A percentile compares a stretch with the other conserved stretches of the same genome.
Conservation (phyloP, 1,139 yeast genomes). For the Pichia sp. region DNA sequence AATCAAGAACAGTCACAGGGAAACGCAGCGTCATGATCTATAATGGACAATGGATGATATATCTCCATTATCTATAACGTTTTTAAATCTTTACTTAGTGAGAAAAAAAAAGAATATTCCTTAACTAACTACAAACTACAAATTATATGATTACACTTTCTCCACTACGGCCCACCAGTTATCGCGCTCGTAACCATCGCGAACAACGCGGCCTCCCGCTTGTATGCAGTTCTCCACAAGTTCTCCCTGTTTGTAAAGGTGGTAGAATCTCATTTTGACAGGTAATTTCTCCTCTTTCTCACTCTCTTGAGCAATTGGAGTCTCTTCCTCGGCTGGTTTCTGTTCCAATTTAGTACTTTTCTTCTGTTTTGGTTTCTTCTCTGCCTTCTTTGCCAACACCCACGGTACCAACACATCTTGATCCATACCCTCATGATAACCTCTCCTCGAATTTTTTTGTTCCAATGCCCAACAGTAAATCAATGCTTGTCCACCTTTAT, state of each 20-base stretch:
- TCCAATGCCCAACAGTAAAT: slow-evolving; percentile 97
- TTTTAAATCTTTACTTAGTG: too few relatives aligned
- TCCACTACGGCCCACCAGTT: slow-evolving; percentile 80
- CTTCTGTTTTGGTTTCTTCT: slow-evolving; percentile 30
- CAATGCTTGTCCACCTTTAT: slow-evolving; percentile 57
- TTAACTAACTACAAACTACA: not conserved
- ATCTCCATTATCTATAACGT: too few relatives aligned
- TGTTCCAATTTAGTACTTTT: slow-evolving; percentile 17
- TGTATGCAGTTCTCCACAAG: slow-evolving; percentile 55
- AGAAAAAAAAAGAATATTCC: not conserved
- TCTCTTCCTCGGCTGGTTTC: slow-evolving; percentile 15
- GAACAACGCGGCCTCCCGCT: slow-evolving; percentile 64
- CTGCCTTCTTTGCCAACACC: slow-evolving; percentile 55
- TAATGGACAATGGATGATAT: too few relatives aligned
- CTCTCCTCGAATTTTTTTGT: slow-evolving; percentile 78
- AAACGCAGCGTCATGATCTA: too few relatives aligned
- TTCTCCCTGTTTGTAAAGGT: slow-evolving; percentile 78
- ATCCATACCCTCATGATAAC: slow-evolving; percentile 82
- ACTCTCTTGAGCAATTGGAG: too few relatives aligned
- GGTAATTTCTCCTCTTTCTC: slow-evolving; percentile 27
- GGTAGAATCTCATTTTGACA: slow-evolving; percentile 81
- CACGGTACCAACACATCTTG: slow-evolving; percentile 96
- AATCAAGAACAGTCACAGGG: too few relatives aligned
- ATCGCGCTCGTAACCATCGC: slow-evolving; percentile 83
- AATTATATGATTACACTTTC: too few relatives aligned